Percentiles rank a stretch among this genome's conserved stretches.
Evolutionary conservation across 371 early-diverging fungal species (phyloP).

Genomic region (Smittium culicis): DNA sequence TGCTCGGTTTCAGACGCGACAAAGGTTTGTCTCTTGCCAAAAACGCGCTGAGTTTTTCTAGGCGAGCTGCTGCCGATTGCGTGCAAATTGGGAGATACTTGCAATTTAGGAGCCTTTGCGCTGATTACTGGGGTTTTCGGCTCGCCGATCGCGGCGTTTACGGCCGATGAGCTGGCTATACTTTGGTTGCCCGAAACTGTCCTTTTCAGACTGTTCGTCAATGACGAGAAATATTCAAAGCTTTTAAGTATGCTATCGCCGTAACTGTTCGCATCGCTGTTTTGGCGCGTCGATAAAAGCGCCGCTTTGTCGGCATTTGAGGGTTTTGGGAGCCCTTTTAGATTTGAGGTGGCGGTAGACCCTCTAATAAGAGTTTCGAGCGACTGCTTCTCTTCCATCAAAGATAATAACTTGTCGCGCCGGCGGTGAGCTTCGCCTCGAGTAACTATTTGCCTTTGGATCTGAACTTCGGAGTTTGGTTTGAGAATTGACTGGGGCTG

Average conservation of each 20-base stretch:
- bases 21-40: constrained; percentile 36
- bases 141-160: constrained; percentile 5
- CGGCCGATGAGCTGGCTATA: constrained; percentile 11
- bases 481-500: not conserved
- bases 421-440: constrained; percentile 57
- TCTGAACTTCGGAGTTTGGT: not conserved
- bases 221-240: not conserved
- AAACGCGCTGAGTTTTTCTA: not conserved
- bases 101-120: not conserved
- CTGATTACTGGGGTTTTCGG: not conserved
- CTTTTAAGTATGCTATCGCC: not conserved
- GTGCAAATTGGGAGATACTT: not conserved
- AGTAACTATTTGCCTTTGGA: constrained; percentile 31
- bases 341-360: not conserved
- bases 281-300: constrained; percentile 18
- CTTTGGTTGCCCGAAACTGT: not conserved
- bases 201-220: not conserved
- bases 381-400: constrained; percentile 49
- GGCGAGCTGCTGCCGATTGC: not conserved
- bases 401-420: constrained; percentile 54
- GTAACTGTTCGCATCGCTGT: not conserved
- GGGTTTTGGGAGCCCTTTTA: constrained; percentile 9
- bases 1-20: constrained; percentile 53
- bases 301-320: constrained; percentile 30
- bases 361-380: constrained; percentile 24